phyloP scores from a whole-genome alignment of 352 stramenopile genomes.

The Pythium sp. region DNA sequence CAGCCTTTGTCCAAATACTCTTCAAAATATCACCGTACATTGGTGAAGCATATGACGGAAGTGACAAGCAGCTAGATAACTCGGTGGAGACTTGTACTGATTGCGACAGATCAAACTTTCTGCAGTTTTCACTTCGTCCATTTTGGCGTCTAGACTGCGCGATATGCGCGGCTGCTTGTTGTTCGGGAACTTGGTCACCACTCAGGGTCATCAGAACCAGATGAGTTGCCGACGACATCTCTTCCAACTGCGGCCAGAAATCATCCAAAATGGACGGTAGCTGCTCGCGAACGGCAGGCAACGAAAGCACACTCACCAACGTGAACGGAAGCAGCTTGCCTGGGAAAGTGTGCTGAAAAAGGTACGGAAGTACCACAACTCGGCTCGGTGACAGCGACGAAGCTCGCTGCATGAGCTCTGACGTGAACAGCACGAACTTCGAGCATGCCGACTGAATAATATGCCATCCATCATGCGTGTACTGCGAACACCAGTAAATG shows the following conservation, averaged over 20 bases:
- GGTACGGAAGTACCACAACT: constrained; percentile 20
- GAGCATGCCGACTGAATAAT: constrained; percentile 51
- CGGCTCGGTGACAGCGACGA: constrained; percentile 21
- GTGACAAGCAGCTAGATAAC: constrained; percentile 26
- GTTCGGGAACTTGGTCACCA: background rate
- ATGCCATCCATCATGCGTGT: constrained; percentile 42
- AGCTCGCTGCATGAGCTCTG: constrained; percentile 29
- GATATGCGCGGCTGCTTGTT: background rate
- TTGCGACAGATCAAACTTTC: constrained; percentile 9
- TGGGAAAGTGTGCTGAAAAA: constrained; percentile 58
- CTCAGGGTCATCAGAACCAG: constrained; percentile 7
- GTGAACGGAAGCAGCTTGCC: constrained; percentile 78
- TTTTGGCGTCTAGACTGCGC: background rate
- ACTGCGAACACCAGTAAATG: constrained; percentile 74
- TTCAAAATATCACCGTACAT: constrained; percentile 39
- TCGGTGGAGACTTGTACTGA: constrained; percentile 30
- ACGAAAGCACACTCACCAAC: constrained; percentile 59
- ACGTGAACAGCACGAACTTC: constrained; percentile 56
- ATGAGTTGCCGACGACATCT: constrained; percentile 25
- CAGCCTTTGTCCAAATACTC: constrained; percentile 41
- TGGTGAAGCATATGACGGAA: constrained; percentile 13
- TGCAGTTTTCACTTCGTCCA: background rate
- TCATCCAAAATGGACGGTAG: constrained; percentile 34
- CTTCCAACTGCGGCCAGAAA: constrained; percentile 52
- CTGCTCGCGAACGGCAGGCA: constrained; percentile 51